Base-by-base conservation (phyloP, 2,329 filamentous ascomycete species). In the Fusarium scirpi region DNA sequence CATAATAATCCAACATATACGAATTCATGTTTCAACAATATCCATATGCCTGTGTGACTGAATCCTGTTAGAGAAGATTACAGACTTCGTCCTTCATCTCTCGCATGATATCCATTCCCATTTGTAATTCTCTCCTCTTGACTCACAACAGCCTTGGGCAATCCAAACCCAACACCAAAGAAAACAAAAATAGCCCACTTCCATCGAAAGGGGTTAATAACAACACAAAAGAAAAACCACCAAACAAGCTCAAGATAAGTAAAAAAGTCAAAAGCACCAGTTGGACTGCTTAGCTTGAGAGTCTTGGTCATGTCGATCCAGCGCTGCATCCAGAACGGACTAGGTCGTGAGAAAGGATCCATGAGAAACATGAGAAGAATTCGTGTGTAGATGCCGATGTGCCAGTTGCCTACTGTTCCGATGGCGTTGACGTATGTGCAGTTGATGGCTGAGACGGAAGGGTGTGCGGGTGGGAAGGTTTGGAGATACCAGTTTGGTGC, bases 401-500 rank as follows among this genome's bases (percentile, higher is more conserved):
- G 93, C 86, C 92, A 95, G 78, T 96, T 94, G 0, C 93, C 72
- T 0, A 75, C 73, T 93, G 77, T 96, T 91, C 86, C 92, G 93
- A 80, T 96, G 92, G 3, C 93, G 92, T 3, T 96, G 92, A 0
- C 84, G 71, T 94, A 97, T 0, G 93, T 96, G 83, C 91, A 87
- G 80, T 97, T 97, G 80, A 93, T 94, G 68, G 90, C 91, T 69
- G 91, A 94, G 49, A 97, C 85, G 34, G 89, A 90, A 1, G 91
- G 88, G 70, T 94, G 91, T 6, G 83, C 79, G 0, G 93, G 92
- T 7, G 94, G 93, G 80, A 97, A 97, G 1, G 92, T 92, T 78
- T 97, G 93, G 0, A 97, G 86, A 73, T 96, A 97, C 94, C 94
- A 97, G 78, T 93, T 94, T 0, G 94, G 94, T 2, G 93, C 92